Base-by-base conservation (phyloP, 2,329 filamentous ascomycete species). In the Fusarium sp. region DNA sequence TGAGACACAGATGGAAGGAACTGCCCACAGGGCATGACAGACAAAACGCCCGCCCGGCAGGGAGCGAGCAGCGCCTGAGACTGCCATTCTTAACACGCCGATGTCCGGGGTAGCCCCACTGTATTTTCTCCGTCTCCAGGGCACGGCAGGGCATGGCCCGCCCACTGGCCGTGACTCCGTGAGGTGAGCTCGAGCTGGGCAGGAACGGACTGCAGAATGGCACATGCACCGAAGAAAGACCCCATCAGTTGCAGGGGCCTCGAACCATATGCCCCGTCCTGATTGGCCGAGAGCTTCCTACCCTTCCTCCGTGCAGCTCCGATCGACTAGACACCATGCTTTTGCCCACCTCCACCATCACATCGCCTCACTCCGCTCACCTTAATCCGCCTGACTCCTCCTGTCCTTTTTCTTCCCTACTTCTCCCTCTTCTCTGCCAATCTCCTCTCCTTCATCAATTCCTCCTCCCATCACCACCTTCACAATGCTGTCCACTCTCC, bases 401-500 rank as follows among this genome's bases (percentile, higher is more conserved):
- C 64, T 59, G 20, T 64, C 47, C n/a, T 57, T 64, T 69, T 64
- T 42, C 60, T 60, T 61, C 68, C 56, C 57, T 58, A 47, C 70
- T 71, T 60, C 65, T 65, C 63, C 64, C 73, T 63, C 63, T 57
- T 65, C 57, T 69, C 61, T 63, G 59, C 63, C 74, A 71, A 59
- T 63, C 70, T 70, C 65, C 42, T 42, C 62, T 65, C 65, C 65
- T 52, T 35, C 65, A 65, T 60, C 65, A 71, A 73, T 58, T 36
- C 57, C 63, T 35, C 60, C 58, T 63, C 58, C 36, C 67, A 62
- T 65, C 57, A 69, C 54, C 59, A 60, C 61, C 62, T 65, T 68
- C 83, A 87, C 73, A 61, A 91, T 91, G 89, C 83, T 91, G 78
- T 88, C 89, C 65, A 84, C 88, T 68, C 82, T 90, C 75, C 86